Evolutionary conservation across 2,329 filamentous ascomycete species (phyloP), one percentile per base, ranked within the genome.

Genomic region (Fonsecaea monophora): DNA sequence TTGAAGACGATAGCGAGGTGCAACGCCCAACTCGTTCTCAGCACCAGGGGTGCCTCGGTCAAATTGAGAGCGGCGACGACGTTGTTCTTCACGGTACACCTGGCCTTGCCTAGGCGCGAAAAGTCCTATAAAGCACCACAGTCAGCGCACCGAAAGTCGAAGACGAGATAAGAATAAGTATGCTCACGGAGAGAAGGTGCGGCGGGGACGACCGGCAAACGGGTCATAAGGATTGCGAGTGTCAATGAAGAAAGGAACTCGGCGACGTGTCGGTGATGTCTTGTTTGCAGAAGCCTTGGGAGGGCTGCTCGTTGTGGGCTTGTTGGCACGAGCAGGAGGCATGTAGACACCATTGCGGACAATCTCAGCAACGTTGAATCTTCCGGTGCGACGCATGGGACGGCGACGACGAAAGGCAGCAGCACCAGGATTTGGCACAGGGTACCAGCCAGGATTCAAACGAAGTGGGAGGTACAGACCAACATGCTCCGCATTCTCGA

Each of bases 401-500:
- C 32, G 65, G 54, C 38, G 64, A 42, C 50, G 55, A 42, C 32
- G 45, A 21, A 53, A 42, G 10, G 12, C 15, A 42, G n/a, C 53
- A 56, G 25, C 32, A 53, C 21, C 40, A 21, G 30, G 15, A 18
- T 5, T 10, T 38, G 30, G 58, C n/a, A 32, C n/a, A 10, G 34
- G 48, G 12, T 21, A 53, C 42, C 21, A 21, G n/a, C 32, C 18
- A 7, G 6, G 38, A 18, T 40, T 12, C 10, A 18, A 25, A 55
- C 21, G 50, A 50, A 42, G 50, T 53, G 66, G 54, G 57, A 62
- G 15, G 63, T 60, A 84, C 89, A 77, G 77, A 88, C 93, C 93
- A 72, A 94, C 88, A 74, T 92, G 89, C 75, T 92, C 90, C 1
- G 92, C 92, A 76, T 95, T 96, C 76, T 96, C 91, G 67, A 91